Evolutionary conservation across 805 yeast genomes (phyloP), one percentile per base, ranked within the genome.

Genomic region (Yamadazyma endophytica): DNA sequence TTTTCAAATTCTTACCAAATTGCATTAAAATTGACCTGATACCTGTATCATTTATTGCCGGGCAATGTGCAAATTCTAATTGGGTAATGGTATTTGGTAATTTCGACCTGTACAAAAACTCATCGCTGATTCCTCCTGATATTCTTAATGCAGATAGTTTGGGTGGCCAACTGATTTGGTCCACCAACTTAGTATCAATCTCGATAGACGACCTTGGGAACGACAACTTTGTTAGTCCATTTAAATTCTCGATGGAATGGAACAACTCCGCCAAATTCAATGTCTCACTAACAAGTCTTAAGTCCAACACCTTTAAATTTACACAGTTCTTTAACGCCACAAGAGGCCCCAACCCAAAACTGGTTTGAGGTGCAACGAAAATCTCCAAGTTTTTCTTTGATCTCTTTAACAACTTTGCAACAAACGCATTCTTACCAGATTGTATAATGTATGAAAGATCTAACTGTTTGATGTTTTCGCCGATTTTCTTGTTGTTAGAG

Each of bases 301-400:
- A 58, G 52, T 90, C 97, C 21, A 90, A 61, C 2, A 76, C 72
- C 40, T 67, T 67, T 35, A 90, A 60, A 17, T 70, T 66, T 14
- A 61, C 61, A 53, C 98, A 92, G 25, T 79, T 65, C 36, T 84
- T 73, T 26, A 92, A 64, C 30, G 94, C 79, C n/a, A 86, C 73
- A 43, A 90, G 60, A 1, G 97, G 97, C 2, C 95, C 83, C 29
- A 79, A 72, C 0, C 98, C 98, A 63, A 92, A 90, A 60, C 94
- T 82, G 19, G 97, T 81, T 52, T 90, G 97, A 3, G 97, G 96
- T 0, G 97, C 96, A 6, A 83, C 73, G 46, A 92, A 88, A 8
- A 68, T 62, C 40, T 77, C 73, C 29, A 92, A 61, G 22, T 68
- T 71, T 13, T 68, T 54, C 6, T 88, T 73, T 33, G 96, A 84